These are phyloP conservation scores for Fraxinus velutina DNA, from an alignment of 305 asterid species.

Conservation along the genomic window DNA sequence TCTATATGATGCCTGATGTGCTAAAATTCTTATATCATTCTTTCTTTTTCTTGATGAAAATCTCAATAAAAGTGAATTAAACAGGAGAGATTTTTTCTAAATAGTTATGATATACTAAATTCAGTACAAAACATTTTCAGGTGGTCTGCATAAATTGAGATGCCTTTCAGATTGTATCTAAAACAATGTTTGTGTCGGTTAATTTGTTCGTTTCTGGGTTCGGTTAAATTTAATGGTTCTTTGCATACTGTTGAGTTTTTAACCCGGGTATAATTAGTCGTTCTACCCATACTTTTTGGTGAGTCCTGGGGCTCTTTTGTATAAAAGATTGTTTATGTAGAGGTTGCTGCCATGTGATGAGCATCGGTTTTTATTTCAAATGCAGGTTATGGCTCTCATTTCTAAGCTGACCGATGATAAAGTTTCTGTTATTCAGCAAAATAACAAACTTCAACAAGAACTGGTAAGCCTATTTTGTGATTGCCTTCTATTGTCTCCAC, in stretches of 20 bases:
- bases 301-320: neutral
- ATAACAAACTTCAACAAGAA: constrained; percentile 46
- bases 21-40: neutral
- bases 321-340: neutral
- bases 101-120: neutral
- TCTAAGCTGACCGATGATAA: constrained; percentile 81
- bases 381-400: constrained; percentile 69
- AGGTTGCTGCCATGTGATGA: constrained; percentile 16
- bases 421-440: constrained; percentile 55
- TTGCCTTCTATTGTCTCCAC: neutral
- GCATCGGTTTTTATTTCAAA: constrained; percentile 5
- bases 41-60: neutral
- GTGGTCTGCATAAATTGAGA: neutral
- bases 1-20: neutral
- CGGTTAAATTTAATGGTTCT: neutral
- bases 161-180: neutral
- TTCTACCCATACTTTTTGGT: neutral
- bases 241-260: neutral
- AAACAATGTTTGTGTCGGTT: neutral
- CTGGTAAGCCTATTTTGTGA: constrained; percentile 30
- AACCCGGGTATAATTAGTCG: neutral
- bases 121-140: neutral
- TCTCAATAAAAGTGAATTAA: neutral
- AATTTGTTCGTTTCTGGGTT: neutral
- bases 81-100: neutral